Evolutionary conservation across 805 yeast genomes (phyloP), one percentile per base, ranked within the genome.

Genomic region (Blastobotrys muscicola): DNA sequence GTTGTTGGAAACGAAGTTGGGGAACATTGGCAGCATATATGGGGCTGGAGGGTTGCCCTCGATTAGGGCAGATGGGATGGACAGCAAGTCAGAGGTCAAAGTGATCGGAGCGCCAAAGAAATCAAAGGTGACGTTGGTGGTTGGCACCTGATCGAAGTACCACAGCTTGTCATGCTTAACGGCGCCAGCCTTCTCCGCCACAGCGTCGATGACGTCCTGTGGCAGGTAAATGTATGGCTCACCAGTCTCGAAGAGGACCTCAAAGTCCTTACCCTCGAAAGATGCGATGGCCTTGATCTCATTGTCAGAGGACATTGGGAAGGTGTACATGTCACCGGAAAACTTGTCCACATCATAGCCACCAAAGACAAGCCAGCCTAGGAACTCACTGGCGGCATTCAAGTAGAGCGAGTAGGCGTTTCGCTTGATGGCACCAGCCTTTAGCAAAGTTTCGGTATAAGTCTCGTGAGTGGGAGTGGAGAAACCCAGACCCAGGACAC

Each of bases 341-440:
- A 65, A 73, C 46, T 47, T 46, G 13, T 16, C 41, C 26, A 62
- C 61, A 54, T 75, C 79, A 38, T 73, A 56, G 39, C 74, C 80
- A 35, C 80, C 79, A 56, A 75, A 75, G 33, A 59, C 40, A 14
- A 59, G 38, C 11, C 48, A 20, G 23, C 64, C 64, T 5, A 51
- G 39, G n/a, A 49, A 31, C 8, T 56, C 47, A n/a, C 46, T 49
- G 9, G 56, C 48, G 9, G 61, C 59, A 52, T 78, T 71, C 57
- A 83, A 64, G 56, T 66, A 82, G 40, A 74, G 59, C 23, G 77
- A 71, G 59, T 70, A 75, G n/a, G 71, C 67, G n/a, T 50, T 54
- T 20, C 26, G 26, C 26, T 20, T 20, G 26, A 20, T 20, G 26
- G 26, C 26, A 20, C 26, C 26, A 20, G 26, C 26, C 26, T 20